These are phyloP conservation scores for Colletotrichum sp. DNA, from an alignment of 2,329 filamentous ascomycete genomes.

Conservation along the genomic window DNA sequence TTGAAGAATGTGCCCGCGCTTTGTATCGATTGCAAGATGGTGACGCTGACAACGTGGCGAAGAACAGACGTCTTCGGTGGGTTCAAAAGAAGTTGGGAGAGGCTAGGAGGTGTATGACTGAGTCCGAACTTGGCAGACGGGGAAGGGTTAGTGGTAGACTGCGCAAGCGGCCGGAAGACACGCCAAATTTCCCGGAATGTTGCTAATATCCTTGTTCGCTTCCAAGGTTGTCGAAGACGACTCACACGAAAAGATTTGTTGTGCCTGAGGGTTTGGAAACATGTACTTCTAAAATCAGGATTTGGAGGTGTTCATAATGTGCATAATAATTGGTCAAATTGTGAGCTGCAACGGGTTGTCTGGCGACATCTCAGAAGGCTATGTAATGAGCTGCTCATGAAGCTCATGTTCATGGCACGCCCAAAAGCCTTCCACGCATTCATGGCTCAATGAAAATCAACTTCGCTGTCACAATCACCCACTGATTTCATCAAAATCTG, in stretches of 20 bases:
- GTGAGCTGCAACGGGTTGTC: rapidly evolving
- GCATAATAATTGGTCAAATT: no score
- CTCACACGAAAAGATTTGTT: neutral
- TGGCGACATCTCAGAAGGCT: no score
- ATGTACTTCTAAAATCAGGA: no score
- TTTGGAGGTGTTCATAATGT: no score
- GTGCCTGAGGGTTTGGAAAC: neutral
- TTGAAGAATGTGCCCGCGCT: neutral
- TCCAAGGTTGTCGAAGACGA: neutral
- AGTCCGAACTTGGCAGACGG: neutral
- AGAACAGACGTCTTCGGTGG: neutral
- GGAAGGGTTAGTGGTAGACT: neutral
- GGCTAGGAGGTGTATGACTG: neutral
- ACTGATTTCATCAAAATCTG: no score
- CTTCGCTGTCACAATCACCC: no score
- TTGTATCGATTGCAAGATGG: neutral
- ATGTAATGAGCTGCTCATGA: no score
- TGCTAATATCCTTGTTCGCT: neutral
- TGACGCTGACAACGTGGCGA: neutral
- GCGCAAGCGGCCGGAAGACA: neutral
- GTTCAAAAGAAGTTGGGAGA: neutral
- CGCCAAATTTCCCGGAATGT: neutral
- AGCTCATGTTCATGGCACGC: no score
- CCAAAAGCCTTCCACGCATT: no score
- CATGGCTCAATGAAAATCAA: no score